phyloP scores from a whole-genome alignment of 2,329 filamentous ascomycete genomes.

The Microcyclospora pomicola region DNA sequence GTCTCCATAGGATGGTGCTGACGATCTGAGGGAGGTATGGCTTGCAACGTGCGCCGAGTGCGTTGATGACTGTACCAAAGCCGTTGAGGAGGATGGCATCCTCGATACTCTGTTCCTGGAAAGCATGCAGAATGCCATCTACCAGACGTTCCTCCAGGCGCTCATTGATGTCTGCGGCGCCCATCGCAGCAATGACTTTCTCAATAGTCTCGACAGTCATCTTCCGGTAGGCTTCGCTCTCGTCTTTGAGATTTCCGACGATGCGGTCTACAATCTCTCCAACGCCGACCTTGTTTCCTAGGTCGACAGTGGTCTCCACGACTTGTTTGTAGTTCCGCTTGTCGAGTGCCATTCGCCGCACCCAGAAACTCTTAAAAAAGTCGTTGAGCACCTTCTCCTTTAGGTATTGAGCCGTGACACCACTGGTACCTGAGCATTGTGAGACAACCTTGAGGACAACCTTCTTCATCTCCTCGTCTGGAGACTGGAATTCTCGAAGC shows the following conservation, averaged over 20 bases:
- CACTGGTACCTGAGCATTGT: slow-evolving; percentile 85
- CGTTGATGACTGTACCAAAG: slow-evolving; percentile 94
- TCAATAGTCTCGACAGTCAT: slow-evolving; percentile 98
- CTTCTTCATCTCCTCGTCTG: slow-evolving; percentile 99
- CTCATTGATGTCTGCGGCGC: slow-evolving; percentile 86
- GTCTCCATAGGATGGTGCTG: slow-evolving; percentile 84
- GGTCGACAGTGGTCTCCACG: slow-evolving; percentile 92
- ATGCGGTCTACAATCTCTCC: slow-evolving; percentile 89
- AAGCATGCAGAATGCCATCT: slow-evolving; percentile 87
- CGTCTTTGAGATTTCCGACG: slow-evolving; percentile 91
- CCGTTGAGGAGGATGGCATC: slow-evolving; percentile 94
- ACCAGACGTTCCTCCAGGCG: slow-evolving; percentile 85
- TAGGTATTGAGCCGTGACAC: slow-evolving; percentile 85
- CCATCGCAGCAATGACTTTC: slow-evolving; percentile 85
- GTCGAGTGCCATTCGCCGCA: slow-evolving; percentile 88
- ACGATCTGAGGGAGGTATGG: slow-evolving; percentile 94
- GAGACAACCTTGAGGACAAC: slow-evolving; percentile 95
- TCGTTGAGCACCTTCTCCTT: slow-evolving; percentile 91
- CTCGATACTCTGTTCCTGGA: slow-evolving; percentile 96
- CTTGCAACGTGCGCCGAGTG: slow-evolving; percentile 84
- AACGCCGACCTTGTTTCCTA: slow-evolving; percentile 95
- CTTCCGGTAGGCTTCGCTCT: slow-evolving; percentile 94
- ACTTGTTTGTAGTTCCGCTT: slow-evolving; percentile 97
- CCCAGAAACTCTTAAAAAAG: slow-evolving; percentile 99
- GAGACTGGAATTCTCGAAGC: slow-evolving; percentile 86